Base-by-base conservation (phyloP, 768 basidiomycete species). In the Kwoniella botswanensis region DNA sequence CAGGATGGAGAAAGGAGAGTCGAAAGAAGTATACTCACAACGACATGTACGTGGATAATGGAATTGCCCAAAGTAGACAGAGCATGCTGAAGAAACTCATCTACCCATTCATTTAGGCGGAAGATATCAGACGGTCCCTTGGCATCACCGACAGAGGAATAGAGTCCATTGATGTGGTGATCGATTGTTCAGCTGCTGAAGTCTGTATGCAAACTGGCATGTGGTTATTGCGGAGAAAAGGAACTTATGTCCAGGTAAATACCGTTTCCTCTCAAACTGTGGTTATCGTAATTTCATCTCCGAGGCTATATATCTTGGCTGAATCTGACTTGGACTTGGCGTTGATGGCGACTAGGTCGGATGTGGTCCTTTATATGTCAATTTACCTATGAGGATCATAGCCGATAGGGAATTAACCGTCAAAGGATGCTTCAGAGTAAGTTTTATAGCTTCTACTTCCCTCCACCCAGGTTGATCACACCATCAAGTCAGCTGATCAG, bases 141-240 rank as follows among this genome's bases (percentile, higher is more conserved):
- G 87, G 63, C 86, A 12, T 88, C 93, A 71, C 85, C 88, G 61
- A 91, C 91, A 71, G 86, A 89, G 58, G 94, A 92, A 17, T 79
- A n/a, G 86, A 86, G 9, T 86, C 88, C 4, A 89, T 96, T 70
- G 93, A 97, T 84, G 85, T 96, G 43, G 90, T 94, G 67, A 86
- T 97, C 58, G 95, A 98, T 78, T 93, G 93, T 22, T 93, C 92
- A 67, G 94, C 94, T 41, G 94, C 94, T 4, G 92, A 94, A 82
- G 89, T 90, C 10, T 95, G 93, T 59, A 92, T 97, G 72, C 93
- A 93, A 82, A 94, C 92, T 43, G 92, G 88, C 12, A 85, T 93
- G 71, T 87, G 88, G 79, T 84, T 95, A 59, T 90, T 88, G 71
- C 91, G 90, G 85, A 84, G 73, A 10, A 46, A 65, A 17, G 73